Evolutionary conservation across 2,329 filamentous ascomycete species (phyloP).

Genomic region (Thielaviopsis euricoi): DNA sequence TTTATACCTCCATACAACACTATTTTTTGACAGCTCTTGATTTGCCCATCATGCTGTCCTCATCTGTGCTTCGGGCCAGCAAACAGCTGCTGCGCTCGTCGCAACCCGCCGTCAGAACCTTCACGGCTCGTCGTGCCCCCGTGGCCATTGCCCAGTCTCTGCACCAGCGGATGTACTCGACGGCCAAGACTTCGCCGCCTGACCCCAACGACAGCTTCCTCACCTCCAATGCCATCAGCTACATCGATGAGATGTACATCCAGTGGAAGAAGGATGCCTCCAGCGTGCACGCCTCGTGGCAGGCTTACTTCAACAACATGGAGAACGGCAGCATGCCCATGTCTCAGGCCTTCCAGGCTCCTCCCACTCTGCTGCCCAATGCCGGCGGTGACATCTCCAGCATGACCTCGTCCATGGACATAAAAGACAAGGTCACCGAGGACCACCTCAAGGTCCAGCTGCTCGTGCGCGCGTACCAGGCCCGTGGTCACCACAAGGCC

Average conservation of each 20-base stretch:
- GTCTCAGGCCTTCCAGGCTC: slow-evolving; percentile 90
- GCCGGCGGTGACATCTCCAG: slow-evolving; percentile 63
- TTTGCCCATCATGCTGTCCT: slow-evolving; percentile 9
- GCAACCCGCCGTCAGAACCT: slow-evolving; percentile 29
- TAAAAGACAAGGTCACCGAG: slow-evolving; percentile 73
- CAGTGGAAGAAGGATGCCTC: slow-evolving; percentile 88
- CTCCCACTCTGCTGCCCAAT: slow-evolving; percentile 75
- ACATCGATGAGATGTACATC: slow-evolving; percentile 99
- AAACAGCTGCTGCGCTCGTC: slow-evolving; percentile 40
- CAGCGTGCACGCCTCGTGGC: slow-evolving; percentile 96
- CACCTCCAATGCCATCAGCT: slow-evolving; percentile 91
- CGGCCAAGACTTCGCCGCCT: slow-evolving; percentile 33
- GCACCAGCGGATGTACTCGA: slow-evolving; percentile 35
- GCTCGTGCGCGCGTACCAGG: slow-evolving; percentile 92
- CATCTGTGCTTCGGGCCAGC: slow-evolving; percentile 27
- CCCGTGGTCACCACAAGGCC: slow-evolving; percentile 94
- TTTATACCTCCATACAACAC: background rate
- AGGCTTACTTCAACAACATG: slow-evolving; percentile 99
- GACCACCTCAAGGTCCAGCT: slow-evolving; percentile 90
- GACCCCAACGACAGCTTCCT: slow-evolving; percentile 94
- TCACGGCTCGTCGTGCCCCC: slow-evolving; percentile 29
- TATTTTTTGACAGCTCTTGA: background rate
- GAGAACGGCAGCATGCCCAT: slow-evolving; percentile 96
- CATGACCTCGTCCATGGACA: slow-evolving; percentile 52
- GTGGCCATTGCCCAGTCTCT: slow-evolving; percentile 26